Conservation (phyloP, 2,329 filamentous ascomycete species). For the Phoma sp. region DNA sequence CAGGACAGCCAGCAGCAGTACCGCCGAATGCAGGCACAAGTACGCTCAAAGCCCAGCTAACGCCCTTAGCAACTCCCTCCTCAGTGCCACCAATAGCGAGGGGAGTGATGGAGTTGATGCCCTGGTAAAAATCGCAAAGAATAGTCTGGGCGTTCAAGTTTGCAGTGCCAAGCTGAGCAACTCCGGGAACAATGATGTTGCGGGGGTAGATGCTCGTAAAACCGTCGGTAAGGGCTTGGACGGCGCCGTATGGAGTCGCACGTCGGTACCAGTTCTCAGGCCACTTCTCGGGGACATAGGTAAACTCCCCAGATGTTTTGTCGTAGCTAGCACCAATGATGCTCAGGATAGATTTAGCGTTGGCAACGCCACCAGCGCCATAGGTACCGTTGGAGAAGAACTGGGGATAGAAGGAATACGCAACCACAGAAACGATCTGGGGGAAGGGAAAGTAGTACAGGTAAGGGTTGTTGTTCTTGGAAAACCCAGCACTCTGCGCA, state of each 20-base stretch:
- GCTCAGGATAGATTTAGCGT: slow-evolving; percentile 46
- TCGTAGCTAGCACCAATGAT: slow-evolving; percentile 57
- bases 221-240: slow-evolving; percentile 44
- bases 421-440: slow-evolving; percentile 57
- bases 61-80: slow-evolving; percentile 25
- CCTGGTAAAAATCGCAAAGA: slow-evolving; percentile 46
- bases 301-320: slow-evolving; percentile 52
- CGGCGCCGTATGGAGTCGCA: slow-evolving; percentile 55
- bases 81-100: slow-evolving; percentile 35
- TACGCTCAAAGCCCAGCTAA: slow-evolving; percentile 41
- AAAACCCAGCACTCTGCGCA: slow-evolving; percentile 52
- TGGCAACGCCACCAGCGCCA: slow-evolving; percentile 45
- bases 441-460: slow-evolving; percentile 45
- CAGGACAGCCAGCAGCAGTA: slow-evolving; percentile 45
- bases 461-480: slow-evolving; percentile 53
- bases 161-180: slow-evolving; percentile 39
- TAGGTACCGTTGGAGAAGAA: slow-evolving; percentile 48
- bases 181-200: slow-evolving; percentile 39
- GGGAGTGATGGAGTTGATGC: slow-evolving; percentile 46
- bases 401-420: slow-evolving; percentile 37
- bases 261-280: slow-evolving; percentile 61
- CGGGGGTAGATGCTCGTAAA: slow-evolving; percentile 43
- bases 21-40: slow-evolving; percentile 36
- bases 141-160: slow-evolving; percentile 41
- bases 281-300: slow-evolving; percentile 58